Conservation (phyloP, 306 rosid species). For the Malus fusca region DNA sequence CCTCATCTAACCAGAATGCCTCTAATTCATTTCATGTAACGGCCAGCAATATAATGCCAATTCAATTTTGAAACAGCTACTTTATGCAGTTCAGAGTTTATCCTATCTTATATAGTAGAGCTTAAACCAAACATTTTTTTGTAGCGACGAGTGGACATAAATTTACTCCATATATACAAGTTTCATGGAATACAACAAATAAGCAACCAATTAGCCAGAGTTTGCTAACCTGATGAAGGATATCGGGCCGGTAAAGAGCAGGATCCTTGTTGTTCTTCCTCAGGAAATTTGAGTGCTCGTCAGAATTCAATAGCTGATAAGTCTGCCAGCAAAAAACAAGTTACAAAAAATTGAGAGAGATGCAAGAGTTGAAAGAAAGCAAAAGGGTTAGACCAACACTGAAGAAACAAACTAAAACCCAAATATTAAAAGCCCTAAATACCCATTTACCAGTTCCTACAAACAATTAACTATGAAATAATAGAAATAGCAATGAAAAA, state of each 20-base stretch:
- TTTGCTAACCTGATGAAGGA: conserved; percentile 63
- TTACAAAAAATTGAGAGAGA: background rate
- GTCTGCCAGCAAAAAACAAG: conserved; percentile 29
- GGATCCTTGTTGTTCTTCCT: conserved; percentile 59
- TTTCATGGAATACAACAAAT: background rate
- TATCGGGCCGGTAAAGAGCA: conserved; percentile 76
- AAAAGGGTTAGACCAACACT: background rate
- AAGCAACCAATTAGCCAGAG: background rate
- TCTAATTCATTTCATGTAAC: no score
- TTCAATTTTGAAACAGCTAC: background rate
- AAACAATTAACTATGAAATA: background rate
- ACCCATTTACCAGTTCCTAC: background rate
- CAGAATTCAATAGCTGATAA: conserved; percentile 74
- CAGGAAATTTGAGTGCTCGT: conserved; percentile 65
- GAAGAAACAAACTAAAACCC: background rate
- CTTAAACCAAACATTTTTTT: background rate
- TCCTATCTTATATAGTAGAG: background rate
- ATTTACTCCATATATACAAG: background rate
- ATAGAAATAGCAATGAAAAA: background rate
- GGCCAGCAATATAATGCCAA: background rate
- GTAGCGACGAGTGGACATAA: background rate
- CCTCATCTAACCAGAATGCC: background rate
- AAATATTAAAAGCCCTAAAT: background rate
- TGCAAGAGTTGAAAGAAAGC: background rate
- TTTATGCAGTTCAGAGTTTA: background rate